Percentiles rank a stretch among this genome's conserved stretches.
Conservation (phyloP, 768 basidiomycete genomes). For the Lactarius pseudohatsudake region DNA sequence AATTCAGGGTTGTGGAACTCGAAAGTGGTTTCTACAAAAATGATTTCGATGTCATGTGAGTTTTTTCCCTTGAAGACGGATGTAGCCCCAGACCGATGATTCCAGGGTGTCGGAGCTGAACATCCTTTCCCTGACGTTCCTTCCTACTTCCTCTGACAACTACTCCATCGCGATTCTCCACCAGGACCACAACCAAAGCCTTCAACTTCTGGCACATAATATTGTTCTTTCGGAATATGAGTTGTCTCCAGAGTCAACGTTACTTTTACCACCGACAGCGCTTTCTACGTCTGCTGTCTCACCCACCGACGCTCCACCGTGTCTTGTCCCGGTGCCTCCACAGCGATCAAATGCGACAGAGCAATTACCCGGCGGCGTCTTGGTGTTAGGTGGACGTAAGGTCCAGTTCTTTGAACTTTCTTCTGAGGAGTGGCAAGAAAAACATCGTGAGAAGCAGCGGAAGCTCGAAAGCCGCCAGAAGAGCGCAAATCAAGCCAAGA, state of each 20-base stretch:
- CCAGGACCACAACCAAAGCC: slow-evolving; percentile 56
- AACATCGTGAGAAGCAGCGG: slow-evolving; percentile 55
- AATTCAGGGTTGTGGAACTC: slow-evolving; percentile 62
- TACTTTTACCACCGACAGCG: slow-evolving; percentile 50
- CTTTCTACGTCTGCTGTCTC: slow-evolving; percentile 51
- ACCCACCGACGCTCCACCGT: slow-evolving; percentile 30
- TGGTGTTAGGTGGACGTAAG: slow-evolving; percentile 68
- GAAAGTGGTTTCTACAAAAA: slow-evolving; percentile 52
- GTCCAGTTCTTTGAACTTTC: slow-evolving; percentile 62
- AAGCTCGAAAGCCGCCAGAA: slow-evolving; percentile 53
- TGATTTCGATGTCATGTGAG: slow-evolving; percentile 67
- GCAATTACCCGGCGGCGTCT: slow-evolving; percentile 56
- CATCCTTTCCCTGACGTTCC: slow-evolving; percentile 64
- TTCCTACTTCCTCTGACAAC: slow-evolving; percentile 45
- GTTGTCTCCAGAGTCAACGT: slow-evolving; percentile 48
- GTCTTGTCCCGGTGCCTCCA: slow-evolving; percentile 39
- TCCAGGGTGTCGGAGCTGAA: slow-evolving; percentile 64
- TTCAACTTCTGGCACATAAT: slow-evolving; percentile 65
- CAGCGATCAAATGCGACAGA: slow-evolving; percentile 36
- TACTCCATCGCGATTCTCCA: slow-evolving; percentile 66
- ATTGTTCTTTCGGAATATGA: slow-evolving; percentile 50
- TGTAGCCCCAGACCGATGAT: not conserved
- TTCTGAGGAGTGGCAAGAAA: slow-evolving; percentile 46
- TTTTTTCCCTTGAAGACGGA: slow-evolving; percentile 21
- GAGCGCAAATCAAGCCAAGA: slow-evolving; percentile 44